Base-by-base conservation (phyloP, 352 stramenopile genomes). In the Phytophthora europaea region DNA sequence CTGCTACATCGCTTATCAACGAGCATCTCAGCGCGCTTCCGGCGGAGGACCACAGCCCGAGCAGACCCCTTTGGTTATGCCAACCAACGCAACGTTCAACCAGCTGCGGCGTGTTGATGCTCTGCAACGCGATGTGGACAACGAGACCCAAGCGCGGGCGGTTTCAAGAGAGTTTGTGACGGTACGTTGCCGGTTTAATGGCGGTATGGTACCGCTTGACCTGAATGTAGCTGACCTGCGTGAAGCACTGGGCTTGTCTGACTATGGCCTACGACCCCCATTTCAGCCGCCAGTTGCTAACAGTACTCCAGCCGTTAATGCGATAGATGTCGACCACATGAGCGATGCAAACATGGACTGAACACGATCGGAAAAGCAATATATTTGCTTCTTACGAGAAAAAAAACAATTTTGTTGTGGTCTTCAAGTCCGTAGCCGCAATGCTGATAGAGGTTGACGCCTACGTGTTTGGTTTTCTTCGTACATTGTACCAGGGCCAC, bases 21-120 rank as follows among this genome's bases (percentile, higher is more conserved):
- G 28, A 58, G 3, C 59, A 66, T 22, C 13, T 65, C 0, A 40
- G 18, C 16, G 36, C 12, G 12, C 36, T 18, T 18, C 2, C 36
- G 12, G 59, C 6, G 15, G 31, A 22, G 15, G 45, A 55, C 7
- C 45, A 62, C 58, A 65, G 31, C 58, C 26, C 0, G 58, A 65
- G 26, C 40, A 65, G 2, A n/a, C 26, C 6, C 58, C 28, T 7
- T 43, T 40, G 2, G 28, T 31, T 2, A 31, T 65, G 43, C 43
- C 26, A 6, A 33, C 15, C 2, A 59, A 67, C 33, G 13, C 33
- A 2, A 59, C 60, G 2, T 67, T 67, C 20, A 52, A 5, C 3
- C 34, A 52, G 47, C 16, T 67, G 20, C 28, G 15, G 1, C 12
- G 20, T 3, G 43, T 67, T 52, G 48, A 67, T 18, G 20, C 40